A percentile compares a stretch with the other conserved stretches of the same genome.
These are phyloP conservation scores for Daldinia sp. DNA, from an alignment of 2,329 filamentous ascomycete species.

Conservation along the genomic window DNA sequence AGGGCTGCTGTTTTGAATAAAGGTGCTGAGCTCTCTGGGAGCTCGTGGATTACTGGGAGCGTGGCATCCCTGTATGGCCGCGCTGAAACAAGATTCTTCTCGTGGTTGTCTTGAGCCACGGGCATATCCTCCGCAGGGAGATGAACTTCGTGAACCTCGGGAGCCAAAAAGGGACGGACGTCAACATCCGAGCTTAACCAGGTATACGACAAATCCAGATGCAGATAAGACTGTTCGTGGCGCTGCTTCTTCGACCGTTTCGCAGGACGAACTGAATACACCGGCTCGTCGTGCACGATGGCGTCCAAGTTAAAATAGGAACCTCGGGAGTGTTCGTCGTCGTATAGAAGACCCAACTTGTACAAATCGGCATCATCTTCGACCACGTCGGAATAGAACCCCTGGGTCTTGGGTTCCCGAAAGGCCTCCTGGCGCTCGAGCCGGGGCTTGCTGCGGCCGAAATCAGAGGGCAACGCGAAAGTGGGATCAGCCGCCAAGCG, in stretches of 20 bases:
- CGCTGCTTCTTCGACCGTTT: constrained; percentile 33
- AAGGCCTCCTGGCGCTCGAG: constrained; percentile 45
- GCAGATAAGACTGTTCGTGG: constrained; percentile 5
- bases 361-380: constrained; percentile 41
- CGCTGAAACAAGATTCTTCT: neutral
- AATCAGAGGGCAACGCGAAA: constrained; percentile 36
- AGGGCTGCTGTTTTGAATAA: constrained; percentile 13
- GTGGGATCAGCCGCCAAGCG: constrained; percentile 31
- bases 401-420: constrained; percentile 29
- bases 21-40: constrained; percentile 31
- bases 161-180: constrained; percentile 24
- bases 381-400: constrained; percentile 33
- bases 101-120: neutral
- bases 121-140: constrained; percentile 9
- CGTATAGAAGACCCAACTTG: constrained; percentile 42
- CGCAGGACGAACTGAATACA: constrained; percentile 39
- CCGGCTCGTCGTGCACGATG: constrained; percentile 39
- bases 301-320: constrained; percentile 38
- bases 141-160: constrained; percentile 15
- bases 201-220: constrained; percentile 31
- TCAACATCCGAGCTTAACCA: constrained; percentile 24
- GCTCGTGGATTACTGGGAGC: constrained; percentile 38
- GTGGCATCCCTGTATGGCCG: constrained; percentile 12
- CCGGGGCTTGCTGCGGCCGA: constrained; percentile 30
- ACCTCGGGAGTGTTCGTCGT: constrained; percentile 35